Conservation (phyloP, 176 grass and related monocot genomes). For the Cenchrus americanus region DNA sequence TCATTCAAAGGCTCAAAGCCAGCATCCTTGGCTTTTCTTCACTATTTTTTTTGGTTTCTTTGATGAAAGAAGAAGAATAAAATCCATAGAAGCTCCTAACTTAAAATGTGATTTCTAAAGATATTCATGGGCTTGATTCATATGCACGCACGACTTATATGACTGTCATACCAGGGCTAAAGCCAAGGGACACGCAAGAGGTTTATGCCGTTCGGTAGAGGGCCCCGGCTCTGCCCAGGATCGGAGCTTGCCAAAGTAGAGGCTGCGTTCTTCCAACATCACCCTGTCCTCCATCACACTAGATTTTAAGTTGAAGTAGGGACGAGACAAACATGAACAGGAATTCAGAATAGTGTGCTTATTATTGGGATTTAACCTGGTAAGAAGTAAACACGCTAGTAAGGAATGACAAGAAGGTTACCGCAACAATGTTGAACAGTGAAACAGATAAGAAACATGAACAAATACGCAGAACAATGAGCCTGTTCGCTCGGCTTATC, state of each 20-base stretch:
- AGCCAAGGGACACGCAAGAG: slow-evolving; percentile 77
- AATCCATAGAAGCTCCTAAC: too few species aligned
- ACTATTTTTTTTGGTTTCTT: slow-evolving; percentile 6
- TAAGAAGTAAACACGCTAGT: not conserved
- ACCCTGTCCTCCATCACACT: too few species aligned
- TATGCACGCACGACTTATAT: slow-evolving; percentile 16
- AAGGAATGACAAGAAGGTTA: slow-evolving; percentile 11
- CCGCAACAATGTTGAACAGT: not conserved
- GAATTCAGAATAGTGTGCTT: not conserved
- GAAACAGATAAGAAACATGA: not conserved
- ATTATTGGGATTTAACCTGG: not conserved
- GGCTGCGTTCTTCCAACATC: too few species aligned
- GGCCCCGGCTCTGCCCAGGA: slow-evolving; percentile 34
- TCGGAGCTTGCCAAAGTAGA: too few species aligned
- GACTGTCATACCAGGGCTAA: slow-evolving; percentile 51
- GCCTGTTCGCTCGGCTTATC: too few species aligned
- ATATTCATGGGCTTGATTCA: slow-evolving; percentile 37
- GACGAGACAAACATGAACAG: slow-evolving; percentile 3
- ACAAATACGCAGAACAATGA: not conserved
- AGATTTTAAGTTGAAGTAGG: slow-evolving; percentile 6
- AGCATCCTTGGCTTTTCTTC: slow-evolving; percentile 43
- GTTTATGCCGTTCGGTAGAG: slow-evolving; percentile 77
- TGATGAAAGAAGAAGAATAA: too few species aligned
- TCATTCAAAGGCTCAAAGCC: slow-evolving; percentile 58
- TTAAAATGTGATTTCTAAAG: too few species aligned